Base-by-base conservation (phyloP, 805 yeast species). In the Limtongozyma cylindracea region DNA sequence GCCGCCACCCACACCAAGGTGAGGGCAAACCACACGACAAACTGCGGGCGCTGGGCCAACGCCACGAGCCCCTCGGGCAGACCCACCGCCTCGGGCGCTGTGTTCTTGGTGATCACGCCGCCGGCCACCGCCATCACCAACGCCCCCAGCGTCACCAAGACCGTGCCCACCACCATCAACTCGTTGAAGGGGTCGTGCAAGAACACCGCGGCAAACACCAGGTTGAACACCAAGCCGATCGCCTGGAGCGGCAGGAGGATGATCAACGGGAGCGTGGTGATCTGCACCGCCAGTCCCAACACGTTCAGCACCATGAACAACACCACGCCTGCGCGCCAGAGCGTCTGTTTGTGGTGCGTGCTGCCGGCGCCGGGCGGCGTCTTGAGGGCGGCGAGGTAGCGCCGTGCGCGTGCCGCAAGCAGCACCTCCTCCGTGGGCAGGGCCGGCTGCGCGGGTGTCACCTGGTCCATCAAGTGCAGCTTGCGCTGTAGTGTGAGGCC, bases 221-320 rank as follows among this genome's bases (percentile, higher is more conserved):
- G 63, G 41, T 80, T 80, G 52, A 80, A 78, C 3, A 78, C 80
- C n/a, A 80, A 52, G 0, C 93, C 92, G 12, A 70, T 63, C 13
- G 91, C 77, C 38, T 78, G 93, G 24, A 78, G 45, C 0, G 93
- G 92, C 12, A 80, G 67, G 26, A 78, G 41, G 3, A 80, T 56
- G 20, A 77, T 69, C 27, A 80, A 47, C 1, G 94, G 94, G 19
- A 78, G 48, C 3, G 92, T 71, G 1, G 88, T 62, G 18, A 80
- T 64, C 43, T 80, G 94, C 13, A 78, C 70, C 11, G 72, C 51
- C 2, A 88, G 70, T 2, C 94, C 94, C 19, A 77, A 46, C 2
- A 80, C 45, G 32, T 78, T 80, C 18, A 91, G 65, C 4, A 60
- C 35, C 13, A 80, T 54, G 38, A 80, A 78, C 20, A 80, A 41